Evolutionary conservation across 768 basidiomycete genomes (phyloP).

Genomic region (Gelatoporia subvermispora): DNA sequence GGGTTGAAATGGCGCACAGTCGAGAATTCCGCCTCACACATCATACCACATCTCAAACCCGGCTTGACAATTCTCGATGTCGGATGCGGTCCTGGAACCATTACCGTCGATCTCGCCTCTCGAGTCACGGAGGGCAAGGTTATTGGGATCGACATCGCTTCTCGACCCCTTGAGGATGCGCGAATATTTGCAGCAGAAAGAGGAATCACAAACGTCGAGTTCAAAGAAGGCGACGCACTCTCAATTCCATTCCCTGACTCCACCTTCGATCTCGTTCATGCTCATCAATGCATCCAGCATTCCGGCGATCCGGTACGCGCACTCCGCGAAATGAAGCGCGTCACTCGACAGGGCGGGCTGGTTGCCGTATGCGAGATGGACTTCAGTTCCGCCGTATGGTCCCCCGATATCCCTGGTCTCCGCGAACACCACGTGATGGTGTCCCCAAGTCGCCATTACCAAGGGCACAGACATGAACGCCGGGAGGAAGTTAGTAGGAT

Average conservation of each 20-base stretch:
- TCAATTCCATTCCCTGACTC: slow-evolving; percentile 32
- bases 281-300: slow-evolving; percentile 47
- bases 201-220: slow-evolving; percentile 33
- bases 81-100: slow-evolving; percentile 49
- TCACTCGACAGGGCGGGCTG: slow-evolving; percentile 39
- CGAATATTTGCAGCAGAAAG: slow-evolving; percentile 20
- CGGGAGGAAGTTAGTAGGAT: slow-evolving; percentile 32
- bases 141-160: slow-evolving; percentile 36
- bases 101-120: slow-evolving; percentile 38
- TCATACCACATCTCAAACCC: slow-evolving; percentile 33
- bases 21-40: slow-evolving; percentile 37
- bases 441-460: slow-evolving; percentile 25
- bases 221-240: slow-evolving; percentile 32
- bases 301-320: slow-evolving; percentile 34
- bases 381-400: slow-evolving; percentile 28
- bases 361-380: slow-evolving; percentile 42
- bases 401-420: slow-evolving; percentile 28
- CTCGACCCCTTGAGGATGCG: slow-evolving; percentile 32
- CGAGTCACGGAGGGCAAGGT: slow-evolving; percentile 36
- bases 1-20: slow-evolving; percentile 30
- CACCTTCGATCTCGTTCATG: slow-evolving; percentile 44
- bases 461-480: slow-evolving; percentile 36
- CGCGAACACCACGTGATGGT: slow-evolving; percentile 26
- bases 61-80: slow-evolving; percentile 42
- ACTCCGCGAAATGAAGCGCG: slow-evolving; percentile 44